Conservation (phyloP, 306 rosid species). For the Cicer yamashitae region DNA sequence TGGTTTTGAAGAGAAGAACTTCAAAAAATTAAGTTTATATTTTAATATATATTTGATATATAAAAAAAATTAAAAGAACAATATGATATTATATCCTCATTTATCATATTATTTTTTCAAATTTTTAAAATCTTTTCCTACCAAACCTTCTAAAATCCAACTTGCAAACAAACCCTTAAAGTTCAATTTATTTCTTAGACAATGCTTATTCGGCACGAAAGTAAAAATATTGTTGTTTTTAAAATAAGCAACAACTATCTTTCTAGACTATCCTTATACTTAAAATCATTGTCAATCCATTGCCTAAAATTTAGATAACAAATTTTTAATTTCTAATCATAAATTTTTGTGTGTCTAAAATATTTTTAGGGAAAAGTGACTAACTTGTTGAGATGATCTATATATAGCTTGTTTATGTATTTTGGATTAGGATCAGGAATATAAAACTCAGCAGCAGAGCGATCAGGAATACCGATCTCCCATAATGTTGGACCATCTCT, state of each 20-base stretch:
- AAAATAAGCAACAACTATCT: no score
- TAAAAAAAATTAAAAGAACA: no score
- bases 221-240: no score
- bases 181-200: neutral
- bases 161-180: neutral
- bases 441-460: constrained; percentile 78
- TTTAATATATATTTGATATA: no score
- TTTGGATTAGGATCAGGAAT: constrained; percentile 79
- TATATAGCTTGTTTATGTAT: constrained; percentile 68
- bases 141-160: no score
- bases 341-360: neutral
- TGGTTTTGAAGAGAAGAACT: no score
- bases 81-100: no score
- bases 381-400: constrained; percentile 80
- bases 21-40: no score
- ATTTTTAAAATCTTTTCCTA: no score
- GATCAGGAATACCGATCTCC: constrained; percentile 93
- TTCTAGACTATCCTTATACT: no score
- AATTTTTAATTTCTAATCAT: neutral
- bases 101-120: no score
- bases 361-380: neutral
- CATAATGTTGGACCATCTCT: constrained; percentile 84
- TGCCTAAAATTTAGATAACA: neutral
- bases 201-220: neutral
- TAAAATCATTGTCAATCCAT: neutral